These are phyloP conservation scores for Hyphodiscus hymeniophilus DNA, from an alignment of 495 filamentous ascomycete species.

Conservation along the genomic window DNA sequence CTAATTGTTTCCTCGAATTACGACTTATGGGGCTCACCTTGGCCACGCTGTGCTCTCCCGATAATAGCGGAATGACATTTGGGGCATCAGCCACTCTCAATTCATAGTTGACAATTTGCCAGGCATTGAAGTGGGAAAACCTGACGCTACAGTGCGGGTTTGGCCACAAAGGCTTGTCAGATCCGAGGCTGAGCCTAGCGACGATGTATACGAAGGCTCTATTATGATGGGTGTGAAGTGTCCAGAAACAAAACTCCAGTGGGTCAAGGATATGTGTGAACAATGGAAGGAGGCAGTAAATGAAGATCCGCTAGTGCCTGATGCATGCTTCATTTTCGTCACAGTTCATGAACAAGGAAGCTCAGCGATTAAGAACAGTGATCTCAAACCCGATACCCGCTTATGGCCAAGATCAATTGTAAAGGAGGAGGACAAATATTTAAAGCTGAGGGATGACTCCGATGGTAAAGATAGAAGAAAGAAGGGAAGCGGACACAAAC, in stretches of 20 bases:
- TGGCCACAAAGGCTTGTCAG: conserved; percentile 10
- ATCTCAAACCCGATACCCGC: not conserved
- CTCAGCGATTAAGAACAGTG: not conserved
- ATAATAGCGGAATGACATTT: not conserved
- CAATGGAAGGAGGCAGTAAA: not conserved
- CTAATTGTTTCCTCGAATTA: too few relatives aligned
- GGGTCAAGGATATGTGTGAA: not conserved
- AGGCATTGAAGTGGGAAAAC: conserved; percentile 1
- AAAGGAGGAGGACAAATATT: conserved; percentile 2
- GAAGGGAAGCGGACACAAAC: not conserved
- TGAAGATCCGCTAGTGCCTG: not conserved
- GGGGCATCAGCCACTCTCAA: not conserved
- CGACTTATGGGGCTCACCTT: too few relatives aligned
- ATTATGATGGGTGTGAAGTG: conserved; percentile 4
- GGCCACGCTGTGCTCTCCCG: too few relatives aligned
- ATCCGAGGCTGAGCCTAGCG: not conserved
- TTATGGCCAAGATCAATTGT: conserved; percentile 9
- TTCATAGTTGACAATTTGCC: not conserved
- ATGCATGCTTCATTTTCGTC: conserved; percentile 7
- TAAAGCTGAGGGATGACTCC: not conserved
- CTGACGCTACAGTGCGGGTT: not conserved
- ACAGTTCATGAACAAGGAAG: not conserved
- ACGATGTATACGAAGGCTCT: conserved; percentile 10
- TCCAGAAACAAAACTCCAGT: not conserved
- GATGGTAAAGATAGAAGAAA: too few relatives aligned